Evolutionary conservation across 257 asterid genomes (phyloP).

Genomic region (Gentiana macrophylla): DNA sequence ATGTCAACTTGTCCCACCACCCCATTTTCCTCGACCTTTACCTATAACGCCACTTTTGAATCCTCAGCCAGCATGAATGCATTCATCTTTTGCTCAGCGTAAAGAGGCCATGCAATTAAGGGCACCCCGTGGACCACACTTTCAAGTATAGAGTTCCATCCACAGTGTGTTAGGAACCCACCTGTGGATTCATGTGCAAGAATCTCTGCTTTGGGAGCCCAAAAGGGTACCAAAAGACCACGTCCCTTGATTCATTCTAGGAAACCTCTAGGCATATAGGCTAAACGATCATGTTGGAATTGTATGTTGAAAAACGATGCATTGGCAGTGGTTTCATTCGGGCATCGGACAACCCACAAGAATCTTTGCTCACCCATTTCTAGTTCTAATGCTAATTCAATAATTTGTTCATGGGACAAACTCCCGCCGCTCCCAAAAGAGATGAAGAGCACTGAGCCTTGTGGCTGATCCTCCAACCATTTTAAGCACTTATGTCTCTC

Average conservation of each 20-base stretch:
- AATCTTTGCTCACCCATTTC: slow-evolving; percentile 31
- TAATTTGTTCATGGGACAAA: slow-evolving; percentile 31
- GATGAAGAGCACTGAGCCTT: slow-evolving; percentile 49
- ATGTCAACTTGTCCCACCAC: slow-evolving; percentile 36
- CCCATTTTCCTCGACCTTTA: slow-evolving; percentile 26
- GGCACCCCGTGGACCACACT: slow-evolving; percentile 55
- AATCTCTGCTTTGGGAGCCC: slow-evolving; percentile 29
- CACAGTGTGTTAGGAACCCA: slow-evolving; percentile 45
- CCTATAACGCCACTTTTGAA: slow-evolving; percentile 37
- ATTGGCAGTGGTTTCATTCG: slow-evolving; percentile 16
- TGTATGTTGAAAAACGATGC: slow-evolving; percentile 17
- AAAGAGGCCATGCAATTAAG: slow-evolving; percentile 74
- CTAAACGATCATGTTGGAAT: slow-evolving; percentile 9
- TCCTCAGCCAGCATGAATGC: slow-evolving; percentile 45
- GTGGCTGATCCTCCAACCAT: slow-evolving; percentile 66
- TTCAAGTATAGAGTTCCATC: slow-evolving; percentile 59
- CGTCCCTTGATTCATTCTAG: slow-evolving; percentile 15
- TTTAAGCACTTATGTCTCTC: slow-evolving; percentile 16
- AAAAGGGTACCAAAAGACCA: slow-evolving; percentile 20
- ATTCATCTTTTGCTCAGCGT: slow-evolving; percentile 69
- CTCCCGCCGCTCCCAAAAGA: slow-evolving; percentile 83
- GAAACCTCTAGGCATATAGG: slow-evolving; percentile 23
- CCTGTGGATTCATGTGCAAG: slow-evolving; percentile 20
- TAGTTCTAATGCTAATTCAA: slow-evolving; percentile 24
- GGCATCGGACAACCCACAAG: slow-evolving; percentile 28